Evolutionary conservation across 352 stramenopile genomes (phyloP), one percentile per base, ranked within the genome.

Genomic region (Phytophthora sp.): DNA sequence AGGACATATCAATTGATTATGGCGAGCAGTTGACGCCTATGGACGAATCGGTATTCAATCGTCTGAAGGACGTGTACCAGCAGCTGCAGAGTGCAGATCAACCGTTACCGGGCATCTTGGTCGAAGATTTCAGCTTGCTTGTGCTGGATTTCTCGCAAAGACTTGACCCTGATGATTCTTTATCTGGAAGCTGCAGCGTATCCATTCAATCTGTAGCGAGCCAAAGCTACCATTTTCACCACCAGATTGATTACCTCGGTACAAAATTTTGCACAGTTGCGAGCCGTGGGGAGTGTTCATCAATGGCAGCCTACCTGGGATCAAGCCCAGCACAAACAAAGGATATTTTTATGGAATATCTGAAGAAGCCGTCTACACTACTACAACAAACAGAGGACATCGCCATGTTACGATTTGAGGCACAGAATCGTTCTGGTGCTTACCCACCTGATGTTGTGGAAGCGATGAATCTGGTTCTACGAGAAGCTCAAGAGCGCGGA

Each of bases 301-400:
- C 48, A 20, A 15, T 71, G 62, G 62, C 62, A 71, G 18, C 62
- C 62, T 62, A 66, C 62, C 26, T 71, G 62, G 62, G 42, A 71
- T 45, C 52, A 71, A 48, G 62, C 55, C 17, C 48, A 62, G 12
- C 21, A 28, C 10, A 30, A 56, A 15, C 48, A 71, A n/a, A 43
- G 50, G 46, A 71, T 50, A 15, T 37, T 1, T 61, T 62, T 21
- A 38, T 71, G 30, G 18, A 48, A 43, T 54, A 54, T 28, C 24
- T 71, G 17, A 52, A 71, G 30, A 51, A 53, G 10, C 62, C 62
- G 12, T 55, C 55, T 1, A 57, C 46, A 12, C 50, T 66, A 48
- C 46, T 66, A 43, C 23, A 66, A n/a, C 11, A 50, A 32, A 66
- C 35, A 1, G 48, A 66, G 30, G 49, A 66, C 31, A 48, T 62